These are phyloP conservation scores for Chromera velia DNA, from an alignment of 73 alveolate species.

Conservation along the genomic window DNA sequence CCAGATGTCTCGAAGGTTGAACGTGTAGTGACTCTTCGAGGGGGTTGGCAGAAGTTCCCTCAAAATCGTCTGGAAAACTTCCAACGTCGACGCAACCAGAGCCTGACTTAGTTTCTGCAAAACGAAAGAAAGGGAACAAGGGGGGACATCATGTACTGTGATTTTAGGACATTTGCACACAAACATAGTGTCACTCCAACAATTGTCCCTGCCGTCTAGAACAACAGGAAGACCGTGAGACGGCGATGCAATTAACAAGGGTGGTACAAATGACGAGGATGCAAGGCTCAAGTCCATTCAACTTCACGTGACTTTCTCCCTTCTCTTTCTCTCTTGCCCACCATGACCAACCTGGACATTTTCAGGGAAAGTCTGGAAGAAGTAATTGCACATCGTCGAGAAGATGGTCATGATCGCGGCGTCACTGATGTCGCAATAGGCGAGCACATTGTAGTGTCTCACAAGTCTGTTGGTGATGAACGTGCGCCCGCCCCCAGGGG, in stretches of 20 bases:
- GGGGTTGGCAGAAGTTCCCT: slow-evolving; percentile 98
- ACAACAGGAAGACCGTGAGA: neutral
- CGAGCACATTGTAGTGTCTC: slow-evolving; percentile 92
- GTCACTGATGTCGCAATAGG: slow-evolving; percentile 90
- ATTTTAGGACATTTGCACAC: too few species aligned
- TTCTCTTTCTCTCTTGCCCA: too few species aligned
- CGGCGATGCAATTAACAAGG: slow-evolving; percentile 3
- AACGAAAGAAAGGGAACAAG: too few species aligned
- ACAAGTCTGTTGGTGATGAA: slow-evolving; percentile 88
- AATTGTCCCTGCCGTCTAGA: too few species aligned
- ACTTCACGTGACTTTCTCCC: too few species aligned
- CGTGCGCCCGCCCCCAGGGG: slow-evolving; percentile 99
- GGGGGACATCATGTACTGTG: too few species aligned
- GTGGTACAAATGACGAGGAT: too few species aligned
- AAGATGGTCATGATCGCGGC: slow-evolving; percentile 84
- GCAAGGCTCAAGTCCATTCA: too few species aligned
- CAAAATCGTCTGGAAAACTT: slow-evolving; percentile 12
- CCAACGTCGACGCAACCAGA: neutral
- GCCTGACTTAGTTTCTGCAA: neutral
- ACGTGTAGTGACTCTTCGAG: slow-evolving; percentile 95
- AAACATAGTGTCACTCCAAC: too few species aligned
- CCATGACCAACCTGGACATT: too few species aligned
- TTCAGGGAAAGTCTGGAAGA: slow-evolving; percentile 62
- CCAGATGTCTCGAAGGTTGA: slow-evolving; percentile 96
- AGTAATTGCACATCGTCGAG: slow-evolving; percentile 72